Percentiles rank a stretch among this genome's conserved stretches.
phyloP scores from a whole-genome alignment of 2,329 filamentous ascomycete species.

The Aspergillus udagawae region DNA sequence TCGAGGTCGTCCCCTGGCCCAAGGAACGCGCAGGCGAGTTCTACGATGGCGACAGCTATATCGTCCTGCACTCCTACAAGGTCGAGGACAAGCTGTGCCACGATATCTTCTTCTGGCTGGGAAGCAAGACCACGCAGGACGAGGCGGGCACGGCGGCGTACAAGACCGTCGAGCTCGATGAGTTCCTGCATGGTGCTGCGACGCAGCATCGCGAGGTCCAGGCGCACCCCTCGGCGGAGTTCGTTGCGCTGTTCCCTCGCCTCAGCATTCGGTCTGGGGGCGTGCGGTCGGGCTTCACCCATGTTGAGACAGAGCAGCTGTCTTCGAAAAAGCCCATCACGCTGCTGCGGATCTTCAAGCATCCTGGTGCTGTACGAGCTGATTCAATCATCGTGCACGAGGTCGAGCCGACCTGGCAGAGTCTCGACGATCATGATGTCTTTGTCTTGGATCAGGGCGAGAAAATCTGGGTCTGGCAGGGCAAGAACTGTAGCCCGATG shows the following conservation, averaged over 20 bases:
- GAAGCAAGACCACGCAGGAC: constrained; percentile 61
- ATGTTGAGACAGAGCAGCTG: constrained; percentile 49
- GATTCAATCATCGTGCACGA: constrained; percentile 58
- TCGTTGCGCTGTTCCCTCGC: constrained; percentile 57
- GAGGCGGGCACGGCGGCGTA: constrained; percentile 66
- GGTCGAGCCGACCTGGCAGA: constrained; percentile 58
- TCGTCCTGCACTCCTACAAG: constrained; percentile 59
- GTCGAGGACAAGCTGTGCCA: constrained; percentile 52
- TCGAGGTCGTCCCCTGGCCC: constrained; percentile 61
- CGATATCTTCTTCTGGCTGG: constrained; percentile 69
- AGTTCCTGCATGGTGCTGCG: constrained; percentile 59
- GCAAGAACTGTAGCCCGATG: constrained; percentile 61
- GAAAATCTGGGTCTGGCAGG: constrained; percentile 70
- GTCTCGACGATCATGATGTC: constrained; percentile 63
- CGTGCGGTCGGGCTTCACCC: constrained; percentile 59
- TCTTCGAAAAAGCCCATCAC: constrained; percentile 48
- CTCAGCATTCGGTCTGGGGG: constrained; percentile 60
- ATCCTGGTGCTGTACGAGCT: constrained; percentile 46
- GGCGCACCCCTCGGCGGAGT: constrained; percentile 55
- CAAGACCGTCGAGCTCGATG: constrained; percentile 67
- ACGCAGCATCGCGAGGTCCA: constrained; percentile 65
- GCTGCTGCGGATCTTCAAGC: constrained; percentile 62
- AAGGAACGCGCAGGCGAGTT: constrained; percentile 56
- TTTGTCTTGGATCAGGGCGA: constrained; percentile 60
- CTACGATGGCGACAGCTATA: constrained; percentile 66